phyloP scores from a whole-genome alignment of 805 yeast species.

The Cyberlindnera veronae region DNA sequence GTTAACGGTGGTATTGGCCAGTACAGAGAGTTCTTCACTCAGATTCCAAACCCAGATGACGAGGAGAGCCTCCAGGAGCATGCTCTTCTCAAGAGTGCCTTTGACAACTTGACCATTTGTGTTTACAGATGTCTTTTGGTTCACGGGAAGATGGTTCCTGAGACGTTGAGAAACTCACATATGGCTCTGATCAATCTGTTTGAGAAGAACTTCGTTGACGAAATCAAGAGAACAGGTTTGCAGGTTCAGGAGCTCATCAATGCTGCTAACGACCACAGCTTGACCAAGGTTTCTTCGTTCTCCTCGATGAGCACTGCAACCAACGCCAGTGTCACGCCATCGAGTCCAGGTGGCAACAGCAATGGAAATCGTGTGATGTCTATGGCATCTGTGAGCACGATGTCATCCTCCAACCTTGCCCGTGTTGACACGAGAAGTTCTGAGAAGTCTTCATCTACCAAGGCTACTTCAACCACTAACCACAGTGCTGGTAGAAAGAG shows the following conservation, averaged over 20 bases:
- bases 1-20: conserved; percentile 91
- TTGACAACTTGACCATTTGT: conserved; percentile 64
- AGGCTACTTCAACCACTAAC: conserved; percentile 11
- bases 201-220: conserved; percentile 63
- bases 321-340: no score
- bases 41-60: conserved; percentile 28
- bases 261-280: conserved; percentile 17
- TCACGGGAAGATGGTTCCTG: conserved; percentile 63
- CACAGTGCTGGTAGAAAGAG: conserved; percentile 24
- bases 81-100: conserved; percentile 38
- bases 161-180: conserved; percentile 58
- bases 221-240: conserved; percentile 43
- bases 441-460: conserved; percentile 24
- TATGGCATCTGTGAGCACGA: conserved; percentile 8
- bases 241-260: conserved; percentile 25
- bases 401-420: conserved; percentile 14
- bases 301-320: conserved; percentile 9
- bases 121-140: conserved; percentile 62
- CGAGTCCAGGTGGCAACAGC: no score
- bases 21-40: conserved; percentile 63
- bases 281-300: conserved; percentile 20
- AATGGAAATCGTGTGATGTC: conserved; percentile 7
- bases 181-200: conserved; percentile 59
- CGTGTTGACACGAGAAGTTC: conserved; percentile 29
- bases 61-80: conserved; percentile 29